phyloP scores from a whole-genome alignment of 768 basidiomycete genomes.

The Panellus pusillus region DNA sequence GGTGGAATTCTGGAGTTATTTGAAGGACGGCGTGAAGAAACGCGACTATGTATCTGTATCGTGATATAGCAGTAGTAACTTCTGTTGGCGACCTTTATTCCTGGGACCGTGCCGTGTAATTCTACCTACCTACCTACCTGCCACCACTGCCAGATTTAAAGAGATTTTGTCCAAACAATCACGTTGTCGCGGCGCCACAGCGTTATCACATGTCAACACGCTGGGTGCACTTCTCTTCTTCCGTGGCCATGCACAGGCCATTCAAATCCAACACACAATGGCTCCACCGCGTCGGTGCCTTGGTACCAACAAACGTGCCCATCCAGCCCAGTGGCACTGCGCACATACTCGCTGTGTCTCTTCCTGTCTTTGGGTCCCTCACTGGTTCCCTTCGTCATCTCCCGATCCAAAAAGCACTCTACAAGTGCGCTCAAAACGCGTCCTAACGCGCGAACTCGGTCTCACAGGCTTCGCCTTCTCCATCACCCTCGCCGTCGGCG shows the following conservation, averaged over 20 bases:
- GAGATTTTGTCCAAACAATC: too few relatives aligned
- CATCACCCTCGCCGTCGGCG: conserved; percentile 62
- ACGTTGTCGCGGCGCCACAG: too few relatives aligned
- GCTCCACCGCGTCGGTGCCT: too few relatives aligned
- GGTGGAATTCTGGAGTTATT: conserved; percentile 74
- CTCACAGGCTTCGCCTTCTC: conserved; percentile 69
- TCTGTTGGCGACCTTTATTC: too few relatives aligned
- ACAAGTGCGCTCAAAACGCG: conserved; percentile 29
- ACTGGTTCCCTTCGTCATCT: conserved; percentile 52
- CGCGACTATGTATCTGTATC: too few relatives aligned
- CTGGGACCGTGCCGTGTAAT: too few relatives aligned
- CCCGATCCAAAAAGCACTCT: conserved; percentile 27
- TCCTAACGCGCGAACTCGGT: conserved; percentile 58
- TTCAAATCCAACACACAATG: too few relatives aligned
- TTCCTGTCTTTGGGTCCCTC: conserved; percentile 69
- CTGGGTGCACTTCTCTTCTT: too few relatives aligned
- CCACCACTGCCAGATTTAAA: too few relatives aligned
- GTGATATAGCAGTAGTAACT: too few relatives aligned
- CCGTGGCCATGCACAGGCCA: too few relatives aligned
- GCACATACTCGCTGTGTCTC: conserved; percentile 67
- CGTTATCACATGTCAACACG: conserved; percentile 9
- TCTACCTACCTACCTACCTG: too few relatives aligned
- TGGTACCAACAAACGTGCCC: conserved; percentile 21
- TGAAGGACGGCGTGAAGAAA: conserved; percentile 20
- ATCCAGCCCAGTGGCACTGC: conserved; percentile 60